These are phyloP conservation scores for Glarea lozoyensis DNA, from an alignment of 495 filamentous ascomycete genomes.

Conservation along the genomic window DNA sequence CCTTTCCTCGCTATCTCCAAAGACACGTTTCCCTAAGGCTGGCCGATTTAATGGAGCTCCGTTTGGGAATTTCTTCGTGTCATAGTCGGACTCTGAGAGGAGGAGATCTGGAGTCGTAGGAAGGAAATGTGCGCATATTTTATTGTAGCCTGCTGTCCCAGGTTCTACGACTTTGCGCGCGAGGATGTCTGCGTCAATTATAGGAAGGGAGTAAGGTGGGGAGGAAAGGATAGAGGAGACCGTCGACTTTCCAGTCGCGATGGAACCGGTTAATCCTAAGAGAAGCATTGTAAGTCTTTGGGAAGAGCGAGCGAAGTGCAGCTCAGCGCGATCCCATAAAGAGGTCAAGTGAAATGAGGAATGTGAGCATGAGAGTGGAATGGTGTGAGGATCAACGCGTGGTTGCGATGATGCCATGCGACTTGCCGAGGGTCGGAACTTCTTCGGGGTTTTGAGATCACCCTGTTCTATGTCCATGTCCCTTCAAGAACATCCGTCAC, in stretches of 20 bases:
- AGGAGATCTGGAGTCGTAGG: slow-evolving; percentile 79
- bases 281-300: slow-evolving; percentile 61
- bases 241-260: slow-evolving; percentile 97
- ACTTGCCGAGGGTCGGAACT: too few relatives aligned
- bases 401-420: too few relatives aligned
- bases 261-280: slow-evolving; percentile 93
- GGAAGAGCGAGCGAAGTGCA: too few relatives aligned
- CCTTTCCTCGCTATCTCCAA: slow-evolving; percentile 59
- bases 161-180: slow-evolving; percentile 88
- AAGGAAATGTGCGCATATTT: slow-evolving; percentile 70
- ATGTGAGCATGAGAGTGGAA: too few relatives aligned
- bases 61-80: slow-evolving; percentile 25
- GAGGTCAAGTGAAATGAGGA: too few relatives aligned
- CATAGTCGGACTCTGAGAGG: slow-evolving; percentile 28
- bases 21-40: slow-evolving; percentile 75
- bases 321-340: too few relatives aligned
- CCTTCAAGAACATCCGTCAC: too few relatives aligned
- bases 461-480: too few relatives aligned
- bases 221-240: slow-evolving; percentile 73
- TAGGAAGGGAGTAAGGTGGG: slow-evolving; percentile 75
- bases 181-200: slow-evolving; percentile 91
- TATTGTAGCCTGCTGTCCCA: slow-evolving; percentile 63
- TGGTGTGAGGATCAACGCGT: too few relatives aligned
- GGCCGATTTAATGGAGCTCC: slow-evolving; percentile 75
- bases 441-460: too few relatives aligned